phyloP scores from a whole-genome alignment of 1,139 yeast genomes.

The Pichia sp. region DNA sequence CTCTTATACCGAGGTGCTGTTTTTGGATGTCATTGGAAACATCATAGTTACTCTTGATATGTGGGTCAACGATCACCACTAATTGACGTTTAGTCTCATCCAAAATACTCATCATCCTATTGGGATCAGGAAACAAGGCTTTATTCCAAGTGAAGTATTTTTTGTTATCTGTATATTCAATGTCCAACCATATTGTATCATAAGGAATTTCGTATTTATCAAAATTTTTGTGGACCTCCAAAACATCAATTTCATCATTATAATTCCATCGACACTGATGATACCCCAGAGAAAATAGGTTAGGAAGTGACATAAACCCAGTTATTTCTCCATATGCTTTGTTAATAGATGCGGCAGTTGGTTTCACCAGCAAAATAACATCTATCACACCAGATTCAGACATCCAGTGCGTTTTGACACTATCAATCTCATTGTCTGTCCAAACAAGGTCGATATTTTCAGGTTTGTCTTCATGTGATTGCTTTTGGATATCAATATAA shows the following conservation, averaged over 20 bases:
- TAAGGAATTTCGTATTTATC: constrained; percentile 74
- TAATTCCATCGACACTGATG: constrained; percentile 99
- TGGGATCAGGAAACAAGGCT: constrained; percentile 68
- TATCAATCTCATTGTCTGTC: constrained; percentile 9
- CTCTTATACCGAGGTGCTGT: constrained; percentile 33
- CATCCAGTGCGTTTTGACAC: constrained; percentile 72
- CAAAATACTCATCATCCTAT: constrained; percentile 52
- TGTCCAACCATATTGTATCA: constrained; percentile 92
- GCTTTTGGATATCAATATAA: constrained; percentile 61
- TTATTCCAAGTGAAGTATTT: constrained; percentile 89
- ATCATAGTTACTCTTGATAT: constrained; percentile 62
- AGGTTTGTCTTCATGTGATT: constrained; percentile 2
- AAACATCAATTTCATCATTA: constrained; percentile 77
- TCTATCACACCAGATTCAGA: constrained; percentile 86
- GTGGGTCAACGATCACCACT: constrained; percentile 88
- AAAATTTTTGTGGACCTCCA: constrained; percentile 59
- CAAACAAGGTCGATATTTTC: constrained; percentile 11
- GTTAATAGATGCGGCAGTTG: constrained; percentile 53
- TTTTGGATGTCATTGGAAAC: constrained; percentile 47
- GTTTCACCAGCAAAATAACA: constrained; percentile 60
- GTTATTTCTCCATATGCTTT: constrained; percentile 62
- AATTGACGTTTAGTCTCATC: constrained; percentile 72
- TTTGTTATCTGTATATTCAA: constrained; percentile 81
- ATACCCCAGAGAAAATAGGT: constrained; percentile 72
- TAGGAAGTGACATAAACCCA: constrained; percentile 74